Conservation (phyloP, 148 eudicot species). For the Cornus kousa region DNA sequence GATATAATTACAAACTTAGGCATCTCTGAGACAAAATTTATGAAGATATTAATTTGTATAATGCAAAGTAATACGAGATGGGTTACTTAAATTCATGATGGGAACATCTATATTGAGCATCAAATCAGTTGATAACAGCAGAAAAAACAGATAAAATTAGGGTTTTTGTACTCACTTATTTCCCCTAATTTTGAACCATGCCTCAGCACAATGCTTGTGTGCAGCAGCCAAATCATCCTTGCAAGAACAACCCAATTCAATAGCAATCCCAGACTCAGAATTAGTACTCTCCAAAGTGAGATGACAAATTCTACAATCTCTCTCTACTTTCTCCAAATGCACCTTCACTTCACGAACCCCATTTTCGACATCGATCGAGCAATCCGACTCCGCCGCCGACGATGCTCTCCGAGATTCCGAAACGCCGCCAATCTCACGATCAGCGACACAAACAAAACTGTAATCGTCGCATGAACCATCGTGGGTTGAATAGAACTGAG, state of each 20-base stretch:
- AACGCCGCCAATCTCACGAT: slow-evolving; percentile 12
- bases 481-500: slow-evolving; percentile 43
- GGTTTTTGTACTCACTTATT: slow-evolving; percentile 44
- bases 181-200: slow-evolving; percentile 73
- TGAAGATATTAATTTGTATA: too few relatives aligned
- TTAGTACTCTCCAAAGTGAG: slow-evolving; percentile 36
- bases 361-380: slow-evolving; percentile 24
- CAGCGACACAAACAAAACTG: slow-evolving; percentile 14
- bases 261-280: slow-evolving; percentile 35
- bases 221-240: slow-evolving; percentile 76
- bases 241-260: slow-evolving; percentile 69
- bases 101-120: not conserved
- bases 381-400: slow-evolving; percentile 27
- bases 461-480: slow-evolving; percentile 24
- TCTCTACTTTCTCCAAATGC: slow-evolving; percentile 27
- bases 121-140: not conserved
- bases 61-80: not conserved
- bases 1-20: not conserved
- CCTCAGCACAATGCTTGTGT: slow-evolving; percentile 63
- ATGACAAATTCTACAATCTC: slow-evolving; percentile 67
- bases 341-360: slow-evolving; percentile 24
- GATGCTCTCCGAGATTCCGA: slow-evolving; percentile 19
- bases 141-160: not conserved
- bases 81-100: not conserved
- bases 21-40: too few relatives aligned